These are phyloP conservation scores for Obba rivulosa DNA, from an alignment of 768 basidiomycete genomes.

Conservation along the genomic window DNA sequence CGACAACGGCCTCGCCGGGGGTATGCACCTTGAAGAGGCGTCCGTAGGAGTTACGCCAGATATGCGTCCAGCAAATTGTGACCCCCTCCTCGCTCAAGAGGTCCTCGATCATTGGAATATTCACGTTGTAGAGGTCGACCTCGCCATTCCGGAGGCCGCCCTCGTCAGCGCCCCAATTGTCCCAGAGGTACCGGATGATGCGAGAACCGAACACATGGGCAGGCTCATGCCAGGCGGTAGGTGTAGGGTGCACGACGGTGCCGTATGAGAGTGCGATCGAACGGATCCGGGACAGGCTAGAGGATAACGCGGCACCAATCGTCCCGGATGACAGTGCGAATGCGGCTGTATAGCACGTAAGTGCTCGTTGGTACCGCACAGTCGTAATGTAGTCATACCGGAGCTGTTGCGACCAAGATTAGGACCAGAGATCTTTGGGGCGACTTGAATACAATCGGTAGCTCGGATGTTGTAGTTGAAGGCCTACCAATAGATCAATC, in stretches of 20 bases:
- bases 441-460: neutral
- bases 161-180: slow-evolving; percentile 76
- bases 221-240: slow-evolving; percentile 52
- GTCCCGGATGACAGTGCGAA: slow-evolving; percentile 91
- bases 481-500: slow-evolving; percentile 82
- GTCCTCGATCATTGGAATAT: slow-evolving; percentile 75
- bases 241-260: slow-evolving; percentile 65
- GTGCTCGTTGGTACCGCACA: neutral
- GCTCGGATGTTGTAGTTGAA: neutral
- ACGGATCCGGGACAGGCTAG: slow-evolving; percentile 62
- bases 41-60: slow-evolving; percentile 86
- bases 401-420: slow-evolving; percentile 85
- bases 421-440: slow-evolving; percentile 70
- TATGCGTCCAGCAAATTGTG: slow-evolving; percentile 70
- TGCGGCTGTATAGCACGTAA: slow-evolving; percentile 45
- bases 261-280: slow-evolving; percentile 90
- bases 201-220: slow-evolving; percentile 64
- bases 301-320: slow-evolving; percentile 84
- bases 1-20: slow-evolving; percentile 15
- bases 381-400: slow-evolving; percentile 33
- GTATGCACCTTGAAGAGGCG: slow-evolving; percentile 59
- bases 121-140: slow-evolving; percentile 82
- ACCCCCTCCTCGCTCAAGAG: slow-evolving; percentile 56
- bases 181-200: slow-evolving; percentile 73
- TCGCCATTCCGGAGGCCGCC: slow-evolving; percentile 53